These are phyloP conservation scores for Phialophora expanda DNA, from an alignment of 2,329 filamentous ascomycete species.

Conservation along the genomic window DNA sequence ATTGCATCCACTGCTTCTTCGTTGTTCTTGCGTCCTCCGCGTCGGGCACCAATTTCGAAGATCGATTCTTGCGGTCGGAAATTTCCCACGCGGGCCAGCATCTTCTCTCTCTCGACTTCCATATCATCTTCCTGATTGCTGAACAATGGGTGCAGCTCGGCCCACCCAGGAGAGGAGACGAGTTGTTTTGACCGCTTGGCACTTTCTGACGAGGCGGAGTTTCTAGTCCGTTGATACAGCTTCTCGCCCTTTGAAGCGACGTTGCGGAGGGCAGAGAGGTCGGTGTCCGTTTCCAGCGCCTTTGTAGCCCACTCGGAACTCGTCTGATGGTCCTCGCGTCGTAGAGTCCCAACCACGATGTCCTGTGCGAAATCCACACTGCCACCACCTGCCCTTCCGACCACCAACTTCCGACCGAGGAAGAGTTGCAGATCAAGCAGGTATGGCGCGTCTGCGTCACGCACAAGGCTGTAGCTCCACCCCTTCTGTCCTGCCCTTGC, in stretches of 20 bases:
- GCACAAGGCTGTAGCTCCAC: constrained; percentile 93
- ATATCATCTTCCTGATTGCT: constrained; percentile 67
- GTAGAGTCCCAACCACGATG: constrained; percentile 78
- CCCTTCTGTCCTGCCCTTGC: constrained; percentile 90
- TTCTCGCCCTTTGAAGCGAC: constrained; percentile 90
- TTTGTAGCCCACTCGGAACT: constrained; percentile 85
- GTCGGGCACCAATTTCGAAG: constrained; percentile 87
- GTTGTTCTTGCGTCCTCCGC: constrained; percentile 72
- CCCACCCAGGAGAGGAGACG: constrained; percentile 71
- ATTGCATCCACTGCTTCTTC: constrained; percentile 66
- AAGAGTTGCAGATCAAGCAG: constrained; percentile 93
- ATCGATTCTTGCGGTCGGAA: constrained; percentile 92
- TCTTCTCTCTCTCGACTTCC: constrained; percentile 77
- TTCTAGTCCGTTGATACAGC: constrained; percentile 86
- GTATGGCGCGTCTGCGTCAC: constrained; percentile 87
- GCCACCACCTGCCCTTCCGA: constrained; percentile 67
- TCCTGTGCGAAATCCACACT: constrained; percentile 77
- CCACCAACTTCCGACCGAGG: constrained; percentile 78
- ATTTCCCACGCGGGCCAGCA: constrained; percentile 85
- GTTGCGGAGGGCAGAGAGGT: constrained; percentile 70
- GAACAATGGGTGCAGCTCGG: constrained; percentile 80
- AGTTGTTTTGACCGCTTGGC: constrained; percentile 84
- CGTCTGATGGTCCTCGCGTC: constrained; percentile 73
- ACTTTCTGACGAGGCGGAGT: constrained; percentile 87
- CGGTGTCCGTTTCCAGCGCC: constrained; percentile 73